phyloP scores from a whole-genome alignment of 164 flowering plant species.

The Berberis vulgaris region DNA sequence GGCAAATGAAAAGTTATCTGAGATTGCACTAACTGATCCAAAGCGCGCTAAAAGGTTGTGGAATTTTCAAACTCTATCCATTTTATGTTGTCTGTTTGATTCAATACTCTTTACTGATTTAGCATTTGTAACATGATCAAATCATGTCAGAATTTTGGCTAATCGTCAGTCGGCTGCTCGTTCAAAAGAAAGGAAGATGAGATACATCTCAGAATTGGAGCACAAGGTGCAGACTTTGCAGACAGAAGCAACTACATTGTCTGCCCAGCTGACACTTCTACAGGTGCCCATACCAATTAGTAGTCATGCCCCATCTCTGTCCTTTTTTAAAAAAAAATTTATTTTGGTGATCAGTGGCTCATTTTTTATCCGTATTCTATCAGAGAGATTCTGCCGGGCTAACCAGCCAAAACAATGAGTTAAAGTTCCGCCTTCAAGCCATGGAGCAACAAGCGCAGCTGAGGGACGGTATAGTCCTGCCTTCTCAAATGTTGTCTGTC shows the following conservation, averaged over 20 bases:
- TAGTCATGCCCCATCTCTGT: background rate
- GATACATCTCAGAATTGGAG: conserved; percentile 89
- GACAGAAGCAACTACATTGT: conserved; percentile 93
- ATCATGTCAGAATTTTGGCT: conserved; percentile 71
- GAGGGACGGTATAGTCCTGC: conserved; percentile 38
- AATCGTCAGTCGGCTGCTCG: conserved; percentile 99
- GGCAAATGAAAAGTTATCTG: conserved; percentile 55
- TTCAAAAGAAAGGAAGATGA: conserved; percentile 93
- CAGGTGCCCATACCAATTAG: conserved; percentile 44
- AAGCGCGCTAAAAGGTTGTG: conserved; percentile 62
- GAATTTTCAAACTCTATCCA: background rate
- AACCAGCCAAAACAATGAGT: conserved; percentile 46
- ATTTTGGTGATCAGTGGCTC: background rate
- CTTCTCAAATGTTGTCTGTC: too few species aligned
- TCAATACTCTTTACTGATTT: background rate
- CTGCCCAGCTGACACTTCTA: conserved; percentile 83
- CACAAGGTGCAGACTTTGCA: conserved; percentile 97
- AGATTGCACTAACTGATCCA: conserved; percentile 57
- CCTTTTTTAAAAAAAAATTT: too few species aligned
- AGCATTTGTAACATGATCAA: conserved; percentile 21
- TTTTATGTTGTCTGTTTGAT: background rate
- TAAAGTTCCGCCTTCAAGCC: conserved; percentile 57
- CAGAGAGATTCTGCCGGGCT: conserved; percentile 55
- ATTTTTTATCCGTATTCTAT: background rate
- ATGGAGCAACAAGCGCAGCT: conserved; percentile 65